Percentiles rank a stretch among this genome's conserved stretches.
These are phyloP conservation scores for Saxispiralis lemnorum DNA, from an alignment of 495 filamentous ascomycete species.

Conservation along the genomic window DNA sequence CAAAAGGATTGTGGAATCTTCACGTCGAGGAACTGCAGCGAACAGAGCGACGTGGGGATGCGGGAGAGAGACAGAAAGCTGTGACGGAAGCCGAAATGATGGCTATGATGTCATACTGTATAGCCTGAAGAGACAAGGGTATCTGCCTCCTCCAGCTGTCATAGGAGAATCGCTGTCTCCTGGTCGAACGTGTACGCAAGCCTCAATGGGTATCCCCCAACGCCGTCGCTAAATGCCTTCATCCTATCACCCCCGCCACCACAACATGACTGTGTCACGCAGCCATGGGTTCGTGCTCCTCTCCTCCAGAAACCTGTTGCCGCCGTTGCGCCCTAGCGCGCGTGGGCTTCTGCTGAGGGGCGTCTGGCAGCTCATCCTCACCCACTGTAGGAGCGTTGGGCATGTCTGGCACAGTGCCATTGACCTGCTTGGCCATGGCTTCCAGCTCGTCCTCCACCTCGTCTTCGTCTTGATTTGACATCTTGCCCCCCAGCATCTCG, in stretches of 20 bases:
- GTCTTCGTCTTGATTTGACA: slow-evolving; percentile 88
- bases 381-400: slow-evolving; percentile 39
- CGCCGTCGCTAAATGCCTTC: slow-evolving; percentile 13
- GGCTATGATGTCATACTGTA: no score
- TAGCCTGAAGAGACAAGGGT: no score
- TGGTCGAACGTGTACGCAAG: no score
- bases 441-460: slow-evolving; percentile 93
- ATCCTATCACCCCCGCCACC: not conserved
- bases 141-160: no score
- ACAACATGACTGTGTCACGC: slow-evolving; percentile 12
- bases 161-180: no score
- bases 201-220: slow-evolving; percentile 5
- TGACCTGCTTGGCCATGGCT: slow-evolving; percentile 52
- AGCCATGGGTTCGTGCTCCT: slow-evolving; percentile 14
- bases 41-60: no score
- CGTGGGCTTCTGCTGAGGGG: slow-evolving; percentile 17
- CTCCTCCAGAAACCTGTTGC: slow-evolving; percentile 13
- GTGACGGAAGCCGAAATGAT: no score
- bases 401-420: slow-evolving; percentile 23
- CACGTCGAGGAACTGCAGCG: no score
- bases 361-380: slow-evolving; percentile 20
- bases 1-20: no score
- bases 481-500: slow-evolving; percentile 68
- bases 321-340: slow-evolving; percentile 15
- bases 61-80: no score